Evolutionary conservation across 1,284 basidiomycete genomes (phyloP).

Genomic region (Papiliotrema nemorosa): DNA sequence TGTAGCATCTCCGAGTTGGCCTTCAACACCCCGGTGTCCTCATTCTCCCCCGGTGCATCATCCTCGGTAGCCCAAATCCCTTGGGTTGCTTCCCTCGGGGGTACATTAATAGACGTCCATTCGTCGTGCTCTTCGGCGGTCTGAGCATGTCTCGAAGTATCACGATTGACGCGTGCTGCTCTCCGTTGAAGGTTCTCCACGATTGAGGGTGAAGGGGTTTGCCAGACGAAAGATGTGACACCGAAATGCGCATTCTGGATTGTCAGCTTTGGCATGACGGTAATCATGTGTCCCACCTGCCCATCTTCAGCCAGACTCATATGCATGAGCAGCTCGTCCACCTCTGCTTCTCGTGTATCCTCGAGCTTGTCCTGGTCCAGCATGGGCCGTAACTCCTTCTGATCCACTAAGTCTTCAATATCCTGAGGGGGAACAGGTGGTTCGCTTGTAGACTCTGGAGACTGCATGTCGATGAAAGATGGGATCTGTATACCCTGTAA

Average conservation of each 20-base stretch:
- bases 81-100: constrained; percentile 1
- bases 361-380: constrained; percentile 3
- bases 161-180: too few species aligned
- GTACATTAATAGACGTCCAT: neutral
- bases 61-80: constrained; percentile 13
- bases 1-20: constrained; percentile 8
- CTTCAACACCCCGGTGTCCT: constrained; percentile 9
- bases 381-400: too few species aligned
- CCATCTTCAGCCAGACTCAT: constrained; percentile 16
- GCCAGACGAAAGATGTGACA: constrained; percentile 13
- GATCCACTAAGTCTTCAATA: too few species aligned
- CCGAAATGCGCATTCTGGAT: constrained; percentile 14
- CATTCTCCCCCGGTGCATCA: neutral
- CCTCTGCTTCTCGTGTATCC: constrained; percentile 3
- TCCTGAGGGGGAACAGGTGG: too few species aligned
- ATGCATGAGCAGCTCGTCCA: constrained; percentile 18
- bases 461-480: neutral
- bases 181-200: constrained; percentile 9
- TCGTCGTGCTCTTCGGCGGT: constrained; percentile 4
- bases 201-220: constrained; percentile 8
- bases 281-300: constrained; percentile 4
- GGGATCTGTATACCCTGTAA: neutral
- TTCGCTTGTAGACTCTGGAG: neutral
- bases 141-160: neutral
- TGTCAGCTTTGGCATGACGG: neutral